Evolutionary conservation across 2,329 filamentous ascomycete genomes (phyloP).

Genomic region (Paraphaeosphaeria minitans): DNA sequence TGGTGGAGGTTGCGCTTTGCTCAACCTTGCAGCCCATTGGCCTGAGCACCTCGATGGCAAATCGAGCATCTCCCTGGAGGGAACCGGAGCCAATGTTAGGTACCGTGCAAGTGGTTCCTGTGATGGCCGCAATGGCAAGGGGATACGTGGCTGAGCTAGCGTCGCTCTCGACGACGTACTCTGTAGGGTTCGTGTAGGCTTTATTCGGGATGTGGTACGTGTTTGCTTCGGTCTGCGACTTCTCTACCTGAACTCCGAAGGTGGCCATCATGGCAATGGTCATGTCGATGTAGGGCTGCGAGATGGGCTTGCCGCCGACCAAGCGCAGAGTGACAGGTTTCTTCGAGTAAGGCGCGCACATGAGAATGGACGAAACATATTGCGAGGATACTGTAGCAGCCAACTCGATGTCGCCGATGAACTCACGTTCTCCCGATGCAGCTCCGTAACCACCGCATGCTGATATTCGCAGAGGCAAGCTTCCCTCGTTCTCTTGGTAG

Average conservation of each 20-base stretch:
- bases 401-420: slow-evolving; percentile 81
- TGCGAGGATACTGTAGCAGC: slow-evolving; percentile 98
- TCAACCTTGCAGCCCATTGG: slow-evolving; percentile 94
- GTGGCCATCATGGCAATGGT: slow-evolving; percentile 96
- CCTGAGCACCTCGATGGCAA: slow-evolving; percentile 84
- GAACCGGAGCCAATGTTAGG: slow-evolving; percentile 94
- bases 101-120: slow-evolving; percentile 91
- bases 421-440: slow-evolving; percentile 67
- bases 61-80: slow-evolving; percentile 91
- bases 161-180: slow-evolving; percentile 94
- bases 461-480: slow-evolving; percentile 80
- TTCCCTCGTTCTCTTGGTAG: slow-evolving; percentile 82
- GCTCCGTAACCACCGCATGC: slow-evolving; percentile 65
- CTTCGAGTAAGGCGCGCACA: slow-evolving; percentile 97
- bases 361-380: slow-evolving; percentile 94
- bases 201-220: slow-evolving; percentile 93
- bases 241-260: slow-evolving; percentile 82
- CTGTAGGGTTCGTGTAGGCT: slow-evolving; percentile 78
- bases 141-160: slow-evolving; percentile 98
- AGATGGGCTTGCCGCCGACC: slow-evolving; percentile 96
- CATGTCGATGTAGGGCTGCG: slow-evolving; percentile 98
- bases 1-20: slow-evolving; percentile 85
- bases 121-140: slow-evolving; percentile 90
- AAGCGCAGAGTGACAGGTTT: slow-evolving; percentile 87
- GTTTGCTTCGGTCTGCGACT: slow-evolving; percentile 77